These are phyloP conservation scores for Mucor irregularis DNA, from an alignment of 371 early-diverging fungal species.

Conservation along the genomic window DNA sequence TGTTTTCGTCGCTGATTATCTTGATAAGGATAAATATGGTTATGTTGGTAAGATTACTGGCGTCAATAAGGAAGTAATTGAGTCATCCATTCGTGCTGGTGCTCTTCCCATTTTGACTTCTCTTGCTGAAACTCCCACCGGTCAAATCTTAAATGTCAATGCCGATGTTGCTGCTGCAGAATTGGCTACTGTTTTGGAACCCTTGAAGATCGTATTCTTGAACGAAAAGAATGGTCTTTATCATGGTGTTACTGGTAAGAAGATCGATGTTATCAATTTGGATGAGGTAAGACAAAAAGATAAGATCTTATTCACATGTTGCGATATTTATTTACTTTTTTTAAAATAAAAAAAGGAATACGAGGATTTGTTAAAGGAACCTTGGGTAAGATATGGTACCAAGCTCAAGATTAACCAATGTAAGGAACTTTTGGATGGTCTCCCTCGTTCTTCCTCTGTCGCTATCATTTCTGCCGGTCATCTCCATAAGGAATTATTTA, in stretches of 20 bases:
- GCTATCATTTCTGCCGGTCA: slow-evolving; percentile 96
- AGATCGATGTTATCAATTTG: slow-evolving; percentile 91
- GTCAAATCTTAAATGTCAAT: slow-evolving; percentile 97
- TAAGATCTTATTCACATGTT: background rate
- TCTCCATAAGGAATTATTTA: slow-evolving; percentile 95
- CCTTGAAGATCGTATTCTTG: slow-evolving; percentile 93
- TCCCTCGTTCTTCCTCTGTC: slow-evolving; percentile 94
- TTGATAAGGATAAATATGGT: slow-evolving; percentile 91
- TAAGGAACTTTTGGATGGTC: slow-evolving; percentile 90
- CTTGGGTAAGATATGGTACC: slow-evolving; percentile 96
- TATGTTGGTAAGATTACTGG: slow-evolving; percentile 88
- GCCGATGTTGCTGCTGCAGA: slow-evolving; percentile 98
- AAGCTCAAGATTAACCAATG: slow-evolving; percentile 95
- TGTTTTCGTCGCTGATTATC: slow-evolving; percentile 92
- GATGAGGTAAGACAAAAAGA: slow-evolving; percentile 75
- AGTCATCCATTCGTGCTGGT: slow-evolving; percentile 88
- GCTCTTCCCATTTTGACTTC: slow-evolving; percentile 94
- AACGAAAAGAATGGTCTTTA: slow-evolving; percentile 95
- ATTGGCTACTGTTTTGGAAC: slow-evolving; percentile 93
- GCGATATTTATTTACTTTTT: background rate
- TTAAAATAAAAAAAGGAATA: slow-evolving; percentile 59
- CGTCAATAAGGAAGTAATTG: slow-evolving; percentile 91
- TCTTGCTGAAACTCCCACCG: slow-evolving; percentile 93
- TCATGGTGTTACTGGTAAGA: slow-evolving; percentile 90
- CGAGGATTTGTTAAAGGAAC: slow-evolving; percentile 84